Evolutionary conservation across 2,329 filamentous ascomycete genomes (phyloP).

Genomic region (Trichophyton verrucosum): DNA sequence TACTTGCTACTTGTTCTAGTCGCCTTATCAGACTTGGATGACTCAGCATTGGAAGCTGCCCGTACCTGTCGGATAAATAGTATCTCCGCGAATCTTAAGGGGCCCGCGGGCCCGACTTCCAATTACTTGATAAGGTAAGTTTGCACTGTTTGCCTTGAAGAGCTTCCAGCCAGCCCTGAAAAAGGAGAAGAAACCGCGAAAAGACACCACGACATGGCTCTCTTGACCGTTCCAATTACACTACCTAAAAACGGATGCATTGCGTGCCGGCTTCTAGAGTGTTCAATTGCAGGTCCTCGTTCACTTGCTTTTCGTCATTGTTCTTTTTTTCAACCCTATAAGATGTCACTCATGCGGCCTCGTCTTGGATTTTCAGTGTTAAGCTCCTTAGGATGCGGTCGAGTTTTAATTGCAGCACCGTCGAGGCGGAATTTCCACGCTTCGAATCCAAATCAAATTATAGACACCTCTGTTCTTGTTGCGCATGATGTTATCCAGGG

Average conservation of each 20-base stretch:
- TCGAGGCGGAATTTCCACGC: constrained; percentile 35
- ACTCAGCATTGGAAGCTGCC: not conserved
- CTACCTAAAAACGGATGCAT: not conserved
- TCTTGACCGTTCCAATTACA: not conserved
- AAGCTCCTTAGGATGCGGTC: not conserved
- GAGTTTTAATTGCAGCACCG: not conserved
- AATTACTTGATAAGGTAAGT: not conserved
- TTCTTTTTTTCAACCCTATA: not conserved
- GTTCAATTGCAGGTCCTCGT: not conserved
- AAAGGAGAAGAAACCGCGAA: not conserved
- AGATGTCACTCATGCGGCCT: not conserved
- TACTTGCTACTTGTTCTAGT: too few species aligned
- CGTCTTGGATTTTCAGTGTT: not conserved
- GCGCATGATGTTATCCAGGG: constrained; percentile 37
- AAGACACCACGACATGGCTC: too few species aligned
- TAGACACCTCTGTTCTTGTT: constrained; percentile 33
- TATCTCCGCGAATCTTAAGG: not conserved
- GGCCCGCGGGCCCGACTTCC: too few species aligned
- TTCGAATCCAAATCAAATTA: constrained; percentile 30
- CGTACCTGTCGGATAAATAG: not conserved
- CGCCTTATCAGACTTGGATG: not conserved
- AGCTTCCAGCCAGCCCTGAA: not conserved
- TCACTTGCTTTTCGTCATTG: not conserved
- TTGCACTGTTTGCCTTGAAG: not conserved
- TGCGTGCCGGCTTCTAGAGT: not conserved